Percentiles rank a stretch among this genome's conserved stretches.
phyloP scores from a whole-genome alignment of 1,284 basidiomycete species.

The Sporisorium iseilematis-ciliati region DNA sequence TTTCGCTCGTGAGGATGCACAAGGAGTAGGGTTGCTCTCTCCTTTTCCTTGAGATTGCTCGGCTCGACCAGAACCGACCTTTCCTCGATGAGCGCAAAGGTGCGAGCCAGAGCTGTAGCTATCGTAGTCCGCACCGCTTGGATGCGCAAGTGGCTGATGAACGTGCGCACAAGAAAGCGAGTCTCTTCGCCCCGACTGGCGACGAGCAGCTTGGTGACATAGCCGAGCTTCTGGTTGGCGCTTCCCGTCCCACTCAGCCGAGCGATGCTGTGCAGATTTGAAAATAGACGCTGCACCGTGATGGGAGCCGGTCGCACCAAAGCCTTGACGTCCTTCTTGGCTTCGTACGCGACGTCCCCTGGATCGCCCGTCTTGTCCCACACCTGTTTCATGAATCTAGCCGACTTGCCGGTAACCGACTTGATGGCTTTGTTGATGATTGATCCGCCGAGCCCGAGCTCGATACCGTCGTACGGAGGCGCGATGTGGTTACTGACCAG shows the following conservation, averaged over 20 bases:
- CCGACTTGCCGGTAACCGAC: slow-evolving; percentile 82
- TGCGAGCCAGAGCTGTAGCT: slow-evolving; percentile 83
- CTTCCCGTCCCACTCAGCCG: slow-evolving; percentile 80
- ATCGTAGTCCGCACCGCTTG: slow-evolving; percentile 88
- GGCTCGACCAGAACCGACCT: slow-evolving; percentile 3
- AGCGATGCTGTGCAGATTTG: slow-evolving; percentile 71
- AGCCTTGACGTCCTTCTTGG: slow-evolving; percentile 63
- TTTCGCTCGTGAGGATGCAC: slow-evolving; percentile 46
- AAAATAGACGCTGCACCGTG: slow-evolving; percentile 63
- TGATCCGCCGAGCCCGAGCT: slow-evolving; percentile 73
- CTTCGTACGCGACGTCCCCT: slow-evolving; percentile 68
- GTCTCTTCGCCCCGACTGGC: slow-evolving; percentile 87
- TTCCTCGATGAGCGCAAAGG: slow-evolving; percentile 75
- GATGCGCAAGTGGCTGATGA: slow-evolving; percentile 81
- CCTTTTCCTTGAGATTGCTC: slow-evolving; percentile 20
- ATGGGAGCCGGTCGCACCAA: slow-evolving; percentile 62
- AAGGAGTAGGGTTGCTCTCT: slow-evolving; percentile 31
- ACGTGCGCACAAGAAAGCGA: slow-evolving; percentile 83
- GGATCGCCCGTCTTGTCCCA: slow-evolving; percentile 69
- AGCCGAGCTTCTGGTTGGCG: slow-evolving; percentile 80
- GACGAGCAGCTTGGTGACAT: slow-evolving; percentile 85
- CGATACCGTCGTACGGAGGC: slow-evolving; percentile 73
- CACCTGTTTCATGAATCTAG: slow-evolving; percentile 77
- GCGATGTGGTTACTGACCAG: slow-evolving; percentile 87
- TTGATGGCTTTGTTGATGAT: slow-evolving; percentile 84